Percentiles rank a stretch among this genome's conserved stretches.
phyloP scores from a whole-genome alignment of 345 rosid species.

The Linum tenue region DNA sequence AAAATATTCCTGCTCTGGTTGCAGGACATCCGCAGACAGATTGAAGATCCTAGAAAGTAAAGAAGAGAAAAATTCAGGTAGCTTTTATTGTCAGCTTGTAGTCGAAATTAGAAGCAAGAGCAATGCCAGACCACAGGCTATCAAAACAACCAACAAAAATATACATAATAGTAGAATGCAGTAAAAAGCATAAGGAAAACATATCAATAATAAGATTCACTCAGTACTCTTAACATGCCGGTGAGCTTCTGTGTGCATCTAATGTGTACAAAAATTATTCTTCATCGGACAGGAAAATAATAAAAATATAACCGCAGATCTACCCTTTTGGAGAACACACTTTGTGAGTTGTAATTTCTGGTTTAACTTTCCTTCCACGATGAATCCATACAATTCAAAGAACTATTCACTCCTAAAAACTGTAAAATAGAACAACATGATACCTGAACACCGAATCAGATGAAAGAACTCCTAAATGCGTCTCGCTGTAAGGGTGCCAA shows the following conservation, averaged over 20 bases:
- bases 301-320: too few relatives aligned
- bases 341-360: too few relatives aligned
- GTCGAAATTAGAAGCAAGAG: background rate
- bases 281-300: too few relatives aligned
- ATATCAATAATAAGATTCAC: background rate
- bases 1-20: slow-evolving; percentile 93
- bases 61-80: slow-evolving; percentile 1
- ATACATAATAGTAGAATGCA: background rate
- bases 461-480: slow-evolving; percentile 81
- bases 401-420: background rate
- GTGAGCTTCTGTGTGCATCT: too few relatives aligned
- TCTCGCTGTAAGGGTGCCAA: slow-evolving; percentile 84
- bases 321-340: too few relatives aligned
- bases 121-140: background rate
- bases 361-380: too few relatives aligned
- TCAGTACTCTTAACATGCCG: background rate
- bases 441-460: slow-evolving; percentile 98
- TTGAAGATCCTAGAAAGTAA: slow-evolving; percentile 56
- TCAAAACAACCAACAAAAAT: background rate
- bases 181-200: background rate
- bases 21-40: slow-evolving; percentile 57
- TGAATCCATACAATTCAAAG: too few relatives aligned
- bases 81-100: background rate
- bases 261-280: too few relatives aligned
- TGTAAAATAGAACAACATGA: background rate